Base-by-base conservation (phyloP, 1,284 basidiomycete genomes). In the Leccinum fuscescens region DNA sequence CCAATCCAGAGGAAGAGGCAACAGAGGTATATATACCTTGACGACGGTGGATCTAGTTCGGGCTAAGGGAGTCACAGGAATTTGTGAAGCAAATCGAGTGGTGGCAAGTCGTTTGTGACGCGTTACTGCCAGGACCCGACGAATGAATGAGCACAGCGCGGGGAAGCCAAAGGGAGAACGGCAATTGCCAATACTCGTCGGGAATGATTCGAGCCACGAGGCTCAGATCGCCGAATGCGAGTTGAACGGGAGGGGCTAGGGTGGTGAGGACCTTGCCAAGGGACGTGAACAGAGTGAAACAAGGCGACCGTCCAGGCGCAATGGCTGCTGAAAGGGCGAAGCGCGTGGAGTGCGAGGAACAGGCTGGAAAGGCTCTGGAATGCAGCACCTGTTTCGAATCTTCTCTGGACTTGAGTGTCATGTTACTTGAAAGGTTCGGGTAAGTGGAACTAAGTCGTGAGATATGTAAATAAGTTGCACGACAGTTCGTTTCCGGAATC, bases 1-100 rank as follows among this genome's bases (percentile, higher is more conserved):
- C 60, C 29, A 56, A 11, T 52, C 33, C 24, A 56, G 48, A 53
- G 61, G 42, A 62, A 50, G 12, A 15, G 2, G 37, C 3, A 9
- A 44, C 7, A 29, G 35, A 35, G 3, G 9, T 46, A 64, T 57
- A 69, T 58, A 61, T 66, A 69, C 69, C 64, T 66, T 56, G 14
- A 53, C 31, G 51, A 33, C 44, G 6, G 56, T 22, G 7, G 29
- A 35, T 57, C 20, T 49, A 29, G 42, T 50, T 55, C n/a, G 54
- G 49, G n/a, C 35, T 17, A 22, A 52, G 22, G 35, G 33, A 22
- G 31, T 27, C 48, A 42, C 37, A 9, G 56, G 20, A 37, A 37
- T 20, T 4, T 17, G 17, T 33, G 44, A 48, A 44, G 44, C 15
- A 42, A 17, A 29, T 29, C 42, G 33, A 44, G 31, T 42, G 15